Percentiles rank a stretch among this genome's conserved stretches.
Evolutionary conservation across 2,329 filamentous ascomycete species (phyloP).

Genomic region (Ophiostoma novo-ulmi): DNA sequence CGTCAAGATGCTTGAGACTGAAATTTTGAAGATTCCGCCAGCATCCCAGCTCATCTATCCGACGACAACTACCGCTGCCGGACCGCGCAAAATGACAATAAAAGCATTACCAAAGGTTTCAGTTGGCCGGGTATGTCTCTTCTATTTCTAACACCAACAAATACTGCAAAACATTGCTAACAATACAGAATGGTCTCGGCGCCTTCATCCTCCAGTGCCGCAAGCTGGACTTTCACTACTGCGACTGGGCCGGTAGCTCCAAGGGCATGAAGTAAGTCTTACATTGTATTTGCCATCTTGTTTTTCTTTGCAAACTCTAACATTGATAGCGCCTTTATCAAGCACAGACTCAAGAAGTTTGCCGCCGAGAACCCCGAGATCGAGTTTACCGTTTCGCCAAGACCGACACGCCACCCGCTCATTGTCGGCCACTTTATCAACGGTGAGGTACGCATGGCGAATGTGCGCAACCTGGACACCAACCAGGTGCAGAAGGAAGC

Average conservation of each 20-base stretch:
- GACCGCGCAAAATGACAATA: slow-evolving; percentile 28
- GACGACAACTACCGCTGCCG: slow-evolving; percentile 14
- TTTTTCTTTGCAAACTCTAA: slow-evolving; percentile 17
- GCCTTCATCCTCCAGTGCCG: slow-evolving; percentile 97
- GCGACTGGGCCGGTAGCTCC: slow-evolving; percentile 91
- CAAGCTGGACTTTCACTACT: slow-evolving; percentile 92
- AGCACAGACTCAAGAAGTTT: slow-evolving; percentile 68
- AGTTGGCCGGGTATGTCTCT: slow-evolving; percentile 26
- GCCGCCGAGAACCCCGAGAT: slow-evolving; percentile 77
- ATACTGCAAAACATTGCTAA: not conserved
- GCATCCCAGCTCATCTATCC: not conserved
- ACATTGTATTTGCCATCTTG: no score
- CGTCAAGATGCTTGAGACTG: slow-evolving; percentile 1
- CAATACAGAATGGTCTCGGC: slow-evolving; percentile 79
- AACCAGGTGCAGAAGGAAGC: slow-evolving; percentile 78
- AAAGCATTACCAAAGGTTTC: slow-evolving; percentile 28
- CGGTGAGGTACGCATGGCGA: slow-evolving; percentile 76
- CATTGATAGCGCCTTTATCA: slow-evolving; percentile 66
- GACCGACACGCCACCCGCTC: slow-evolving; percentile 83
- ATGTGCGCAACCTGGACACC: slow-evolving; percentile 78
- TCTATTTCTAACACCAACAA: not conserved
- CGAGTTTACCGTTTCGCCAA: slow-evolving; percentile 86
- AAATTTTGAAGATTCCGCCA: slow-evolving; percentile 18
- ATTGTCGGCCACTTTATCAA: slow-evolving; percentile 91
- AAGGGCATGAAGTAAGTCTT: slow-evolving; percentile 79